These are phyloP conservation scores for Macrolepiota albuminosa DNA, from an alignment of 768 basidiomycete genomes.

Conservation along the genomic window DNA sequence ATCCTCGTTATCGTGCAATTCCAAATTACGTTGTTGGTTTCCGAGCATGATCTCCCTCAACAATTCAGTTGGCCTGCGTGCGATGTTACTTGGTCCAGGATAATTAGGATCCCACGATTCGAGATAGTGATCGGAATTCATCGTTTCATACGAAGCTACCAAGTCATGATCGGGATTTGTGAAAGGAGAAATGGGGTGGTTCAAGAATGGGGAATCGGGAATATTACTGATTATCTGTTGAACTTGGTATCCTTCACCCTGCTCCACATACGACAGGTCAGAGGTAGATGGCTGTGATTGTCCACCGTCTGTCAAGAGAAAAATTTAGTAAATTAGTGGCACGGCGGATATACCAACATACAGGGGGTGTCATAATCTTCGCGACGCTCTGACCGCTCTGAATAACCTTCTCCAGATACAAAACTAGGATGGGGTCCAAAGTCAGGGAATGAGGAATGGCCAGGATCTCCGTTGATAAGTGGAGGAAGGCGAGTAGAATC, in stretches of 20 bases:
- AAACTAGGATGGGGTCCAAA: constrained; percentile 2
- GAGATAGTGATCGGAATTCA: constrained; percentile 12
- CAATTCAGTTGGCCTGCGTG: constrained; percentile 15
- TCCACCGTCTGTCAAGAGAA: neutral
- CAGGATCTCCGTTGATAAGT: neutral
- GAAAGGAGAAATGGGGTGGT: neutral
- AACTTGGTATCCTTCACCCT: neutral
- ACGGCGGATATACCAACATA: neutral
- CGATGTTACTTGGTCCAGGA: constrained; percentile 14
- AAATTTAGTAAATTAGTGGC: neutral
- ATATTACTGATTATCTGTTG: neutral
- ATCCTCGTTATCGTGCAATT: constrained; percentile 35
- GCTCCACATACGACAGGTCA: constrained; percentile 14
- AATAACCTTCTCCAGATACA: neutral
- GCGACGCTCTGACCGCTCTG: neutral
- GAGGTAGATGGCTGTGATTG: constrained; percentile 10
- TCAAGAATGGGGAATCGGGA: constrained; percentile 2
- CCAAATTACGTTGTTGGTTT: constrained; percentile 5
- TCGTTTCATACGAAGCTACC: neutral
- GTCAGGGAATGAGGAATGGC: neutral
- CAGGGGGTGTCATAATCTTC: neutral
- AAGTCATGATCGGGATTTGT: neutral
- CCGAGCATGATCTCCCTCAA: constrained; percentile 13
- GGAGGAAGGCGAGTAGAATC: neutral
- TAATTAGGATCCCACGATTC: constrained; percentile 1